A percentile compares a stretch with the other conserved stretches of the same genome.
Conservation (phyloP, 805 yeast species). For the Lipomyces yamanashiensis region DNA sequence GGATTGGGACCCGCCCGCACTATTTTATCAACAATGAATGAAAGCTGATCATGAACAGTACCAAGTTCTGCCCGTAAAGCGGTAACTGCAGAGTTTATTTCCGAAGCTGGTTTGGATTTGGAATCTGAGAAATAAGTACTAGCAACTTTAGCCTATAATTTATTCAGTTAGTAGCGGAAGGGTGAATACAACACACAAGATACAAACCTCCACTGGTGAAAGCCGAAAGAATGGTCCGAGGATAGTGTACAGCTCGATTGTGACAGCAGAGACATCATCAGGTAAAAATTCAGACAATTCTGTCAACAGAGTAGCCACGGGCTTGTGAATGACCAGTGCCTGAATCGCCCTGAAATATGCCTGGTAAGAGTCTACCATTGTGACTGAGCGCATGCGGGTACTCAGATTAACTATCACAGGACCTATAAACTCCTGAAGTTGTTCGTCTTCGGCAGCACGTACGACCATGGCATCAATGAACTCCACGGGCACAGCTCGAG, state of each 20-base stretch:
- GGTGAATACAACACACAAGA: not conserved
- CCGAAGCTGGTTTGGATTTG: constrained; percentile 47
- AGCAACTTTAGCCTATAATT: constrained; percentile 32
- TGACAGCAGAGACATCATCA: constrained; percentile 53
- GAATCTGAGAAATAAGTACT: constrained; percentile 37
- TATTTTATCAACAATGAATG: constrained; percentile 70
- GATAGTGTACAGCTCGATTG: constrained; percentile 64
- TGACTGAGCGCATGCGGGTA: constrained; percentile 43
- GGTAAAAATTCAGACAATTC: constrained; percentile 59
- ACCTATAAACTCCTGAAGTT: constrained; percentile 62
- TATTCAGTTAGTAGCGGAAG: not conserved
- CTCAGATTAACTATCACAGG: constrained; percentile 51
- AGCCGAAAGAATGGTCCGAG: constrained; percentile 78
- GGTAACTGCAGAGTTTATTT: constrained; percentile 57
- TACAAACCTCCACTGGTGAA: constrained; percentile 64
- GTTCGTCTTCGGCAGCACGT: constrained; percentile 69
- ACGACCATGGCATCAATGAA: constrained; percentile 62
- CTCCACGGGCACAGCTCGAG: constrained; percentile 44
- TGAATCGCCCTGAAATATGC: constrained; percentile 54
- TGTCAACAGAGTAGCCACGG: constrained; percentile 64
- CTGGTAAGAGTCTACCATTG: constrained; percentile 36
- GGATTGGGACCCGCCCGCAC: constrained; percentile 73
- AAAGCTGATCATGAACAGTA: constrained; percentile 57
- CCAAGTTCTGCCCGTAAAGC: constrained; percentile 69
- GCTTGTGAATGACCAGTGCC: constrained; percentile 62